phyloP scores from a whole-genome alignment of 176 grass and related monocot species.

The Poa pratensis region DNA sequence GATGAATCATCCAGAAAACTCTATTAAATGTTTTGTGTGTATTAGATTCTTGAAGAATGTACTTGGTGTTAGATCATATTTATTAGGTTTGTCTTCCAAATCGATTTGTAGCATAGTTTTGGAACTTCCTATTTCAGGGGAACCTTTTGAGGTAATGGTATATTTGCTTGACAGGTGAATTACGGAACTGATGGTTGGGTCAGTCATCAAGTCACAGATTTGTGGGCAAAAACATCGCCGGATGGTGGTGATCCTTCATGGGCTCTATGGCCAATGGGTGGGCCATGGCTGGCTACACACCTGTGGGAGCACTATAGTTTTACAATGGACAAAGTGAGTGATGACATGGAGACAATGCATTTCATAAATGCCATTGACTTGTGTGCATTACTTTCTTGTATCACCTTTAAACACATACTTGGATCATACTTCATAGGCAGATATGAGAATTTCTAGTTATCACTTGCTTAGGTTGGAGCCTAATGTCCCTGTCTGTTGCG shows the following conservation, averaged over 20 bases:
- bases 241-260: conserved; percentile 73
- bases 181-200: conserved; percentile 86
- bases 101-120: conserved; percentile 7
- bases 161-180: conserved; percentile 63
- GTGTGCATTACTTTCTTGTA: conserved; percentile 27
- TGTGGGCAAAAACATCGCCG: conserved; percentile 95
- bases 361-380: not conserved
- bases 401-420: conserved; percentile 14
- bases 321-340: conserved; percentile 87
- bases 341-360: not conserved
- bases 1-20: not conserved
- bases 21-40: not conserved
- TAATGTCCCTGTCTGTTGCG: conserved; percentile 10
- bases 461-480: conserved; percentile 14
- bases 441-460: conserved; percentile 7
- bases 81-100: conserved; percentile 1
- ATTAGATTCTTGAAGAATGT: conserved; percentile 10
- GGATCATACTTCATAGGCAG: conserved; percentile 15
- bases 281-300: conserved; percentile 93
- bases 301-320: conserved; percentile 92
- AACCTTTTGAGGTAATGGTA: not conserved
- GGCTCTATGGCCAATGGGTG: conserved; percentile 96
- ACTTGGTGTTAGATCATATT: conserved; percentile 1
- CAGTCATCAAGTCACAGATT: conserved; percentile 86
- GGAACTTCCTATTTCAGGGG: not conserved